A percentile compares a stretch with the other conserved stretches of the same genome.
Conservation (phyloP, 495 filamentous ascomycete species). For the Aspergillus funiculosus region DNA sequence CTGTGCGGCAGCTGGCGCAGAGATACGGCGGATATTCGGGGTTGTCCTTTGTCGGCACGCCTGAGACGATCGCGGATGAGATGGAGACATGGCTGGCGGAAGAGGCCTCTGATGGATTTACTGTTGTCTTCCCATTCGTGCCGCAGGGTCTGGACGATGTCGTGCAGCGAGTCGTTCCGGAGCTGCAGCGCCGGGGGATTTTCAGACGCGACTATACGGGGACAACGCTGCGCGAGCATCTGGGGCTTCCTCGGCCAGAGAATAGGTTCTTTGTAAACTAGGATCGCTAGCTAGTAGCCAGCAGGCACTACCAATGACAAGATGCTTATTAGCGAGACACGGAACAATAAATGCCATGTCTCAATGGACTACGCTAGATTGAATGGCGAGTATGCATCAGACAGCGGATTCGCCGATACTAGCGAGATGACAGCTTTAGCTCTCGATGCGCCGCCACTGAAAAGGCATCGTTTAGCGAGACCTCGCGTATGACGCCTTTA, state of each 20-base stretch:
- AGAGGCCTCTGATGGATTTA: constrained; percentile 43
- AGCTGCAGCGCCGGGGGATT: constrained; percentile 45
- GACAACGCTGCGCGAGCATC: constrained; percentile 43
- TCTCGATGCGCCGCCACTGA: too few relatives aligned
- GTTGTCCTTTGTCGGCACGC: constrained; percentile 48
- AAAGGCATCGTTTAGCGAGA: too few relatives aligned
- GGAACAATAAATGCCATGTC: too few relatives aligned
- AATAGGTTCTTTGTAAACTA: constrained; percentile 52
- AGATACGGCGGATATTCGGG: constrained; percentile 47
- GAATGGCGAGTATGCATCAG: too few relatives aligned
- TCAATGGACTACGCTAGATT: too few relatives aligned
- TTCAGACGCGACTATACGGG: constrained; percentile 44
- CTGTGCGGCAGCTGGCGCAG: constrained; percentile 46
- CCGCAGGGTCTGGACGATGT: constrained; percentile 50
- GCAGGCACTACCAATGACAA: too few relatives aligned
- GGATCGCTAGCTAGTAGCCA: too few relatives aligned
- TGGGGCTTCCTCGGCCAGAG: constrained; percentile 44
- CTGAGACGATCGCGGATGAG: constrained; percentile 44
- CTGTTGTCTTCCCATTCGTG: constrained; percentile 43
- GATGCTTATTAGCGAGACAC: too few relatives aligned
- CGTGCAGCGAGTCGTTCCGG: constrained; percentile 42
- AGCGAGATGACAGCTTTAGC: too few relatives aligned
- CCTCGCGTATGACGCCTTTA: too few relatives aligned
- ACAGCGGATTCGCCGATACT: too few relatives aligned
- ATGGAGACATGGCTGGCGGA: constrained; percentile 44